phyloP scores from a whole-genome alignment of 1,139 yeast species.

The Diutina rugosa region DNA sequence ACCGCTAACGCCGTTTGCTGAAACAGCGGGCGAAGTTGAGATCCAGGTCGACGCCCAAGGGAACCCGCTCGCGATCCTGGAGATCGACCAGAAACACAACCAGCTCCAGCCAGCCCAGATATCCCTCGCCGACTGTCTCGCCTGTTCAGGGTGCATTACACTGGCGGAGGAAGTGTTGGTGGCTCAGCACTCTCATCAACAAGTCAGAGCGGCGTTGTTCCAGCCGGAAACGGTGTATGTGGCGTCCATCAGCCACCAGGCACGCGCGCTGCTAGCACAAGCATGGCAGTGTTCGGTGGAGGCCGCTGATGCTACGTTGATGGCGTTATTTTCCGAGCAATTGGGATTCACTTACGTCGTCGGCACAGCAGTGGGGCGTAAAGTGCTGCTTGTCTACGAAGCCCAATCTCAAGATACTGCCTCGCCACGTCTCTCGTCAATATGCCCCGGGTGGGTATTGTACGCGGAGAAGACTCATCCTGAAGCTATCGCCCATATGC shows the following conservation, averaged over 20 bases:
- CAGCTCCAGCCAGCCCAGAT: constrained; percentile 73
- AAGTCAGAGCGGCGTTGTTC: constrained; percentile 48
- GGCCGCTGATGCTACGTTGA: constrained; percentile 47
- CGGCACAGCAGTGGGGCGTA: constrained; percentile 77
- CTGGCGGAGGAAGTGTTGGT: constrained; percentile 90
- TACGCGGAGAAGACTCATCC: constrained; percentile 96
- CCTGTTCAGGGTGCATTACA: constrained; percentile 95
- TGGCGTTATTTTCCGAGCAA: constrained; percentile 40
- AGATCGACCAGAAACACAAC: constrained; percentile 36
- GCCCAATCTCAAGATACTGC: constrained; percentile 14
- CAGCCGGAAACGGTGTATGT: constrained; percentile 33
- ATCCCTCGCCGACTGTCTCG: constrained; percentile 83
- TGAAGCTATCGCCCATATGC: constrained; percentile 48
- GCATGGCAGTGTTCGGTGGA: constrained; percentile 45
- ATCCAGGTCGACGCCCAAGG: constrained; percentile 59
- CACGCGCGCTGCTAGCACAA: constrained; percentile 68
- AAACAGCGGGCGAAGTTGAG: constrained; percentile 33
- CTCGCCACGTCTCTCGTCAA: constrained; percentile 45
- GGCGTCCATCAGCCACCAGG: constrained; percentile 77
- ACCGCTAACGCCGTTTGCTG: constrained; percentile 3
- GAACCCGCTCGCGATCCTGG: constrained; percentile 54
- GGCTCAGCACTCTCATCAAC: constrained; percentile 81
- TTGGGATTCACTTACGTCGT: constrained; percentile 68
- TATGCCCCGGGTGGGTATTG: constrained; percentile 96
- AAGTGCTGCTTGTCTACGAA: constrained; percentile 51